phyloP scores from a whole-genome alignment of 768 basidiomycete genomes.

The Rhodotorula kratochvilovae region DNA sequence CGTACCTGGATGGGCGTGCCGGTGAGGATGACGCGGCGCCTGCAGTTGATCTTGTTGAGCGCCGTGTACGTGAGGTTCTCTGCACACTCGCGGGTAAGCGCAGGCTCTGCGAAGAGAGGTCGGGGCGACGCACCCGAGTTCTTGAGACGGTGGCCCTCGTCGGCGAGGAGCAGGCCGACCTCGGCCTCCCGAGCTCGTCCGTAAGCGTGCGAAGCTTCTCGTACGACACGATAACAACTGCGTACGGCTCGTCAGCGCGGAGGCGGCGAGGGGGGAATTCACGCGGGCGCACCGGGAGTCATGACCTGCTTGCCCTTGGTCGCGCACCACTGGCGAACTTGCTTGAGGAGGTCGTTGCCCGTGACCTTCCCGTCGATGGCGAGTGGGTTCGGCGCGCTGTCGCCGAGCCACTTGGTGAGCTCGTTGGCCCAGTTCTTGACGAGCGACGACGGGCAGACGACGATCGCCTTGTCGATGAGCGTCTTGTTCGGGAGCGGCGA shows the following conservation, averaged over 20 bases:
- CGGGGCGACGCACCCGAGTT: constrained; percentile 66
- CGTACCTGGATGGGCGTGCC: constrained; percentile 78
- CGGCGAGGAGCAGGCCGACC: constrained; percentile 88
- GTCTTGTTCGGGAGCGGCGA: constrained; percentile 80
- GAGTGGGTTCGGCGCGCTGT: constrained; percentile 66
- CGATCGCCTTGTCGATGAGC: constrained; percentile 93
- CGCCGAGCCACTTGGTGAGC: constrained; percentile 93
- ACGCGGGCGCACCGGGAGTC: constrained; percentile 57
- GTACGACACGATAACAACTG: constrained; percentile 98
- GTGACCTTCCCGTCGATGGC: constrained; percentile 89
- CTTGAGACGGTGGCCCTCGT: constrained; percentile 95
- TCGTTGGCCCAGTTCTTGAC: constrained; percentile 99
- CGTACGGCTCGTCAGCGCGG: neutral
- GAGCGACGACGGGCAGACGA: constrained; percentile 91
- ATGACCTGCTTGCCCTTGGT: constrained; percentile 84
- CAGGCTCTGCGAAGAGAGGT: neutral
- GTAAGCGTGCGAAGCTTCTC: constrained; percentile 83
- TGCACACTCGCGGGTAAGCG: neutral
- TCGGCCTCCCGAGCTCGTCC: constrained; percentile 69
- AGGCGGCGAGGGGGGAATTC: constrained; percentile 6
- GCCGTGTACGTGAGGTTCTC: constrained; percentile 49
- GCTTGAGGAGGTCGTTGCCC: constrained; percentile 71
- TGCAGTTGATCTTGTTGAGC: constrained; percentile 74
- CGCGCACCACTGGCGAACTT: constrained; percentile 81
- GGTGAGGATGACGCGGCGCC: constrained; percentile 78